Evolutionary conservation across 495 filamentous ascomycete species (phyloP), one percentile per base, ranked within the genome.

Genomic region (Copromyces sp.): DNA sequence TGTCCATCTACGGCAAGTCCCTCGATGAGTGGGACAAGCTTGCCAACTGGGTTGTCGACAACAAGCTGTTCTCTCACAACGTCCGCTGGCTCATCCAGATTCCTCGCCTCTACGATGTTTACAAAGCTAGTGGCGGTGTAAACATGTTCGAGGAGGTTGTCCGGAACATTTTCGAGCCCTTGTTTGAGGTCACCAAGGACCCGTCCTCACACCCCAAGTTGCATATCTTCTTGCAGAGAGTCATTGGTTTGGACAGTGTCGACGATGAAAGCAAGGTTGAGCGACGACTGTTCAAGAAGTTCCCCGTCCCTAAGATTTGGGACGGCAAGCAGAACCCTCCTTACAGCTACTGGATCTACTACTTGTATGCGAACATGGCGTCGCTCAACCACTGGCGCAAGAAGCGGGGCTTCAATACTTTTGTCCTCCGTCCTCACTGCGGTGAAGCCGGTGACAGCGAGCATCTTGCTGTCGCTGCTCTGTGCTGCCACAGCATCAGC

Each of bases 321-420:
- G 88, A 90, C 73, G 91, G 92, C 20, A 94, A 91, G 77, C 93
- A 98, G 78, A 98, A 99, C 79, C 96, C 95, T 35, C 95, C 96
- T 2, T 99, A 99, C 82, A 98, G 90, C 79, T 98, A 99, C 82
- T 99, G 95, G 95, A 90, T 99, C 75, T 99, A 98, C 83, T 94
- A 97, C 78, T 88, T 99, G 70, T 99, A 94, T 78, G 89, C 96
- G 47, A 99, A 99, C 80, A 93, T 97, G 79, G 88, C 92, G 1
- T 97, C 95, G 16, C 87, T 99, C 75, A 99, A 99, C 80, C 86
- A 89, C 68, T 97, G 91, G 92, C 89, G 95, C 17, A 95, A 95
- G 76, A 89, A 90, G 73, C 89, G 94, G 32, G 93, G 94, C 4
- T 98, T 98, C 86, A 98, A 97, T 78, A 98, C 95, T 0, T 98